Base-by-base conservation (phyloP, 306 rosid genomes). In the Abrus precatorius region DNA sequence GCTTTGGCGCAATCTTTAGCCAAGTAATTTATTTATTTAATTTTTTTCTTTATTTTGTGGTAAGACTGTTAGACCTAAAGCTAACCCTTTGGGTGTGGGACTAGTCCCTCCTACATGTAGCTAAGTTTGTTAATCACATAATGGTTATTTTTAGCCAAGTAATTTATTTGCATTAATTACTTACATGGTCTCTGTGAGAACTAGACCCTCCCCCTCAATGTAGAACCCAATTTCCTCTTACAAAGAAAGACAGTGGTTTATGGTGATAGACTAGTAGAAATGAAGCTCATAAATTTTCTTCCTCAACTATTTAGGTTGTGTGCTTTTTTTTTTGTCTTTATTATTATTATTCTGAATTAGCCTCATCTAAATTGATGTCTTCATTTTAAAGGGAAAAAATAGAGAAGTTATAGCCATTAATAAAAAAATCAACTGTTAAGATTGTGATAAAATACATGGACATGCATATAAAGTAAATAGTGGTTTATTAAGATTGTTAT, bases 1-100 rank as follows among this genome's bases (percentile, higher is more conserved):
- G 55, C 78, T 72, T 83, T 93, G 62, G 89, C 97, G 0, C 97
- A 96, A 78, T 93, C 99, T 80, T 82, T 96, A 86, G 89, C 97
- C 84, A 96, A 88, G 98, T 96, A 53, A 53, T n/a, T 14, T 14
- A 2, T 53, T 53, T 53, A 53, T 14, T 53, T n/a, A 14, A 20
- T 5, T 53, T 53, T 1, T 53, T 53, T 53, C n/a, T 53, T 13
- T 12, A 12, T 52, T 52, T 45, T 45, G 11, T 2, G 12, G 3
- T 45, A 9, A 36, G 40, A 36, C 4, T 20, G 20, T 20, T 20
- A 48, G 53, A 48, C 53, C 53, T 2, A 10, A 11, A 50, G 14
- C 3, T 54, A n/a, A 5, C 30, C 60, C 29, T 14, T 14, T 14
- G 9, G 30, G 60, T 54, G 60, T 54, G 30, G 60, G 60, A 54